Base-by-base conservation (phyloP, 257 asterid genomes). In the Solanum microdontum region DNA sequence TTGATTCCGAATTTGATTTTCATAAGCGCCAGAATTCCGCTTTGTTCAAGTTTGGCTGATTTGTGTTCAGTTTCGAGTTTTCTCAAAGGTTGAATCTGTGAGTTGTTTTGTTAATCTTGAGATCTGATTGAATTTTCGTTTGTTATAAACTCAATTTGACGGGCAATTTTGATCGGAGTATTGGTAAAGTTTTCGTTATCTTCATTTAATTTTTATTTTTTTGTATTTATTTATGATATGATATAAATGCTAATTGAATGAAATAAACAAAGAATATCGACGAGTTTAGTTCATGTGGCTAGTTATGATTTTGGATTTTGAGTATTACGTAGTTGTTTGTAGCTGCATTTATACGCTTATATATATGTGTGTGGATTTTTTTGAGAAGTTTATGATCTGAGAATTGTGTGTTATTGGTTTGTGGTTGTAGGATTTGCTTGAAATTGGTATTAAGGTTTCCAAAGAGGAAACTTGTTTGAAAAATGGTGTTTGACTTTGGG, bases 401-500 rank as follows among this genome's bases (percentile, higher is more conserved):
- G 60, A 43, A 43, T 45, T 80, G 28, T 84, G 17, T 34, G 87
- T 37, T 84, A 17, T 39, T 84, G 87, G 24, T 70, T 70, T 70
- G 48, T 84, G 36, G n/a, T 30, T 10, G 66, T 77, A 60, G 80
- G 79, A 7, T 6, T 40, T 7, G 34, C 6, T 62, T 68, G 23
- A 2, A 30, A 64, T 84, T 69, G 72, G 79, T 8, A 24, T 7
- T 28, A 15, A 86, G 80, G 69, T 84, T 0, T 51, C 62, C n/a
- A 51, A 51, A 51, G 62, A 51, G 62, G 62, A 17, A 51, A 51
- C 62, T 51, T 51, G n/a, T 17, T 87, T 88, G 85, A 87, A 69
- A 83, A 74, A 92, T 94, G 98, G 94, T 87, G 84, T 45, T 93
- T 76, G 94, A 87, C 76, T 66, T 89, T 11, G 94, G 92, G 87